Evolutionary conservation across 2,329 filamentous ascomycete species (phyloP).

Genomic region (Ascochyta clinopodiicola): DNA sequence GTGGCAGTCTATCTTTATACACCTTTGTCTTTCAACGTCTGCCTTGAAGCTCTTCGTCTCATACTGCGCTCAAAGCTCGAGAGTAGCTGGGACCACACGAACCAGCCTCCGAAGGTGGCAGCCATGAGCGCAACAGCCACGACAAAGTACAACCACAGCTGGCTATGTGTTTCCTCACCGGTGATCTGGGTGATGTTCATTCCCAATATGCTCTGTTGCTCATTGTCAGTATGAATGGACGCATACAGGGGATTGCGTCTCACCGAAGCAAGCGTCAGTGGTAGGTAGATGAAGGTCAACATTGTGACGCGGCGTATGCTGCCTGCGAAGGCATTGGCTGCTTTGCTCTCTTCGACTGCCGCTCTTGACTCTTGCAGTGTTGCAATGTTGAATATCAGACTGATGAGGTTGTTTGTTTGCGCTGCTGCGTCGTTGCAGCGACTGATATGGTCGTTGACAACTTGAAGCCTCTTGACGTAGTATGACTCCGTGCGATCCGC

Average conservation of each 20-base stretch:
- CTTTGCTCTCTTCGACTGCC: slow-evolving; percentile 21
- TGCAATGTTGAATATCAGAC: slow-evolving; percentile 21
- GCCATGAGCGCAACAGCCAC: slow-evolving; percentile 16
- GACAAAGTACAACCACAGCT: slow-evolving; percentile 19
- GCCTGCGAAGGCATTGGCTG: slow-evolving; percentile 16
- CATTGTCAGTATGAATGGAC: not conserved
- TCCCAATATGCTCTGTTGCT: slow-evolving; percentile 19
- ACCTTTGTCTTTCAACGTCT: too few relatives aligned
- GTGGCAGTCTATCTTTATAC: not conserved
- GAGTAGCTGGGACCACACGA: slow-evolving; percentile 12
- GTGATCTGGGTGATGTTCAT: slow-evolving; percentile 25
- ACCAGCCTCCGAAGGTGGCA: slow-evolving; percentile 20
- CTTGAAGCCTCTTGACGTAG: slow-evolving; percentile 9
- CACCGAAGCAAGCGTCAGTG: slow-evolving; percentile 23
- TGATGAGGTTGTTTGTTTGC: slow-evolving; percentile 23
- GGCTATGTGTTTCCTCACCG: slow-evolving; percentile 8
- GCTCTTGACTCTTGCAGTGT: slow-evolving; percentile 21
- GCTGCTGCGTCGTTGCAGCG: slow-evolving; percentile 18
- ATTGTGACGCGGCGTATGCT: slow-evolving; percentile 20
- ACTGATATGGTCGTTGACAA: slow-evolving; percentile 18
- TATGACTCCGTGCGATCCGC: not conserved
- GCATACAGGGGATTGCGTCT: not conserved
- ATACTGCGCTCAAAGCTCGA: not conserved
- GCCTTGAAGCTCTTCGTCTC: not conserved
- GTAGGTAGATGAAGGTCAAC: slow-evolving; percentile 23